Base-by-base conservation (phyloP, 2,329 filamentous ascomycete genomes). In the Emmonsia crescens region DNA sequence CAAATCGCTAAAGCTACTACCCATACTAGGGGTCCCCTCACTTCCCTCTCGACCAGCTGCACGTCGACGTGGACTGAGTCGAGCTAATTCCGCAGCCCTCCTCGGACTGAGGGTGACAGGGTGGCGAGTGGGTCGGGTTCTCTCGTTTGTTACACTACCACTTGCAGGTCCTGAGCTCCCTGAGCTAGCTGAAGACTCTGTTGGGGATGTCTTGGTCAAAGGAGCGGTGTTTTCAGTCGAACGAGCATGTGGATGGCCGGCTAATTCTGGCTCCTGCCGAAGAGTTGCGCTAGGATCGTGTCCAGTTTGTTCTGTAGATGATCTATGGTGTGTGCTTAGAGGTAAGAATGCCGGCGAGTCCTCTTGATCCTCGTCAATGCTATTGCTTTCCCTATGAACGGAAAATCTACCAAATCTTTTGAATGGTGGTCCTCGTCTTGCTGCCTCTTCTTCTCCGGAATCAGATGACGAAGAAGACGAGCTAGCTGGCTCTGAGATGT, bases 1-100 rank as follows among this genome's bases (percentile, higher is more conserved):
- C 42, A 87, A 74, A 70, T 87, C 85, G 66, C 83, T 85, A 67
- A 86, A 87, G 61, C 83, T 86, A 64, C 83, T 86, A 0, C 84
- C 85, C 81, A 85, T 85, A 64, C 82, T 84, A 2, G 82, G 82
- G 10, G 80, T 82, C 14, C 81, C 81, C 63, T 83, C 81, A 61
- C 80, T 83, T 14, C 77, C 75, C 31, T 79, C 77, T 48, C 72
- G 73, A 2, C 72, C 72, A 49, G 69, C 64, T 27, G 65, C 65
- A 12, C 72, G 72, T 48, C 72, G 72, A n/a, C 76, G 74, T 0
- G 82, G 80, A 62, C 78, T 82, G 27, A 79, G 71, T 40, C 74
- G 75, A 1, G 77, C 75, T 19, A 83, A 66, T 51, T 82, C 79
- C 1, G 77, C 78, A 8, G 79, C 72, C 48, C 82, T 80, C 42